Evolutionary conservation across 345 rosid genomes (phyloP).

Genomic region (Melaleuca alternifolia): DNA sequence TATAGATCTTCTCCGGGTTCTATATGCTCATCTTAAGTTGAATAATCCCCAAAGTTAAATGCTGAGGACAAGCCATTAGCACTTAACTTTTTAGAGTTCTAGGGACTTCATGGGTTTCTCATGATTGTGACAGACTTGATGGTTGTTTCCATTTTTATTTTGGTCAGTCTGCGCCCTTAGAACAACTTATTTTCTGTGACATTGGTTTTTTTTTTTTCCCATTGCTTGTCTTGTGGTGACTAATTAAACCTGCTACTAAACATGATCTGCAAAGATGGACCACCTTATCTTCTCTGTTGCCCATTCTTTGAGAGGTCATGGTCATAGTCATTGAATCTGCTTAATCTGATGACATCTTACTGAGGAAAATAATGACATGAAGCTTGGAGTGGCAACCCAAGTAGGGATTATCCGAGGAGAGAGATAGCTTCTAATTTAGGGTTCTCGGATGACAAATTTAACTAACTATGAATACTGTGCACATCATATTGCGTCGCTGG

Average conservation of each 20-base stretch:
- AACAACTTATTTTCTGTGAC: neutral
- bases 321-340: neutral
- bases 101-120: neutral
- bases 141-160: neutral
- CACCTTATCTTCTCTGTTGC: neutral
- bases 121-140: neutral
- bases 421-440: neutral
- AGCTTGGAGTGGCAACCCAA: neutral
- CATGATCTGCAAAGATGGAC: neutral
- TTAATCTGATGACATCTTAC: neutral
- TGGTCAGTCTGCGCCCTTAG: neutral
- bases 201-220: neutral
- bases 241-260: neutral
- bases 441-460: neutral
- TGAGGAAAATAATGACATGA: neutral
- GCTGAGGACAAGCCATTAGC: neutral
- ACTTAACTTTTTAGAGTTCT: neutral
- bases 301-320: neutral
- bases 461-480: neutral
- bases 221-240: neutral
- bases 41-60: neutral
- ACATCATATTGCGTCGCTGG: neutral
- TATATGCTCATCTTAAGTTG: neutral
- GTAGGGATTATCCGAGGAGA: neutral
- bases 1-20: neutral